Conservation (phyloP, 1,284 basidiomycete species). For the Ustilago sp. region DNA sequence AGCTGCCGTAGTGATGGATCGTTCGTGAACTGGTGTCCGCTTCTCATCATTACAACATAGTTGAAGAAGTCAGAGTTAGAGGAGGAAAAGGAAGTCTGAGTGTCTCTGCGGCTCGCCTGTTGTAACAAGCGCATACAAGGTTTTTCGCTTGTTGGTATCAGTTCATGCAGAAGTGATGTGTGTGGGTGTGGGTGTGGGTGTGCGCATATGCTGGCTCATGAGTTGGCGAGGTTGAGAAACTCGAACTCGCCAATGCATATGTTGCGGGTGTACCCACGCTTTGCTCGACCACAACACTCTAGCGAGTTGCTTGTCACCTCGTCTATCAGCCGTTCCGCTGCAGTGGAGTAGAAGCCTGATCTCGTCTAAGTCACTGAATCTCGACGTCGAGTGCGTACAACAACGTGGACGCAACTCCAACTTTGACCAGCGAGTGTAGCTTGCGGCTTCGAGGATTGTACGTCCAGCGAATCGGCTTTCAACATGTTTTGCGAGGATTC, state of each 20-base stretch:
- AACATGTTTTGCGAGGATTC: too few species aligned
- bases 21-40: not conserved
- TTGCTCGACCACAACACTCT: not conserved
- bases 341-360: not conserved
- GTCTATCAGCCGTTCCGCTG: constrained; percentile 5
- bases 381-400: not conserved
- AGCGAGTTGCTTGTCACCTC: constrained; percentile 12
- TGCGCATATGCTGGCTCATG: too few species aligned
- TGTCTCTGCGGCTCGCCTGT: not conserved
- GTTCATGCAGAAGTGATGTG: not conserved
- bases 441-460: not conserved
- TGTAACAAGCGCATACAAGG: not conserved
- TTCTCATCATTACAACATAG: not conserved
- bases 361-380: not conserved
- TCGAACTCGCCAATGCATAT: constrained; percentile 10
- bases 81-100: not conserved
- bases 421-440: not conserved
- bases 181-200: not conserved
- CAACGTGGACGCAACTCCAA: constrained; percentile 2
- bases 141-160: not conserved
- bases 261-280: constrained; percentile 6
- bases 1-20: not conserved
- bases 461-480: too few species aligned
- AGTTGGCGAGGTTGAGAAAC: not conserved
- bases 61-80: not conserved